Evolutionary conservation across 2,329 filamentous ascomycete species (phyloP).

Genomic region (Dactylonectria macrodidyma): DNA sequence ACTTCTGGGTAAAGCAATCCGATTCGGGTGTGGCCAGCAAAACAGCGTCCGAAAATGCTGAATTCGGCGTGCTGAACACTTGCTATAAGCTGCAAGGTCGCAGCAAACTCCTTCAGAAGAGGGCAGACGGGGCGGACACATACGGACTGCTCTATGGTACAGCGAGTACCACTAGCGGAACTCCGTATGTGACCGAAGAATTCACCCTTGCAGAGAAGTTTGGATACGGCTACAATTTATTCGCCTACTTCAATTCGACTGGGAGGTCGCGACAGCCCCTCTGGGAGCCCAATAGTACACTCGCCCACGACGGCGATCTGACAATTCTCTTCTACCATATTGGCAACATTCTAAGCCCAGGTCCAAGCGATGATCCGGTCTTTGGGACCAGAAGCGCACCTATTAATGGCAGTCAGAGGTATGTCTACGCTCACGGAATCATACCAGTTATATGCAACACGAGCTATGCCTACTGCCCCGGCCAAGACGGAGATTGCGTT

Average conservation of each 20-base stretch:
- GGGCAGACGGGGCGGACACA: not conserved
- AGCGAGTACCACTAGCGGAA: not conserved
- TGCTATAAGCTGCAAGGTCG: conserved; percentile 3
- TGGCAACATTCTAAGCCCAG: conserved; percentile 5
- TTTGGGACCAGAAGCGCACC: not conserved
- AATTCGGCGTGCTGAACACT: conserved; percentile 10
- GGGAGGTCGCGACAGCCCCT: not conserved
- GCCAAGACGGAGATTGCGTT: not conserved
- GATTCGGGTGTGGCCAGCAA: conserved; percentile 1
- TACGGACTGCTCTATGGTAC: conserved; percentile 1
- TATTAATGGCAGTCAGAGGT: not conserved
- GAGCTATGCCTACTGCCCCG: conserved; percentile 12
- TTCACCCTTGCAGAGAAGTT: conserved; percentile 8
- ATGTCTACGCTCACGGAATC: conserved; percentile 1
- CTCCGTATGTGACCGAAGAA: not conserved
- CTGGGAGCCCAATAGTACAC: conserved; percentile 11
- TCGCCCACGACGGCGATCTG: conserved; percentile 7
- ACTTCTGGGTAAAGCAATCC: conserved; percentile 15
- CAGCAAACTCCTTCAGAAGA: conserved; percentile 2
- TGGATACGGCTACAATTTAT: conserved; percentile 10
- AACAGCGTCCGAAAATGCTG: not conserved
- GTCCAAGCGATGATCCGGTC: not conserved
- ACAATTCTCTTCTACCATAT: conserved; percentile 16
- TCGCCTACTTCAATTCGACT: not conserved
- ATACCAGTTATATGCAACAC: conserved; percentile 12